Evolutionary conservation across 2,329 filamentous ascomycete species (phyloP).

Genomic region (Dothideomycetidae sp.): DNA sequence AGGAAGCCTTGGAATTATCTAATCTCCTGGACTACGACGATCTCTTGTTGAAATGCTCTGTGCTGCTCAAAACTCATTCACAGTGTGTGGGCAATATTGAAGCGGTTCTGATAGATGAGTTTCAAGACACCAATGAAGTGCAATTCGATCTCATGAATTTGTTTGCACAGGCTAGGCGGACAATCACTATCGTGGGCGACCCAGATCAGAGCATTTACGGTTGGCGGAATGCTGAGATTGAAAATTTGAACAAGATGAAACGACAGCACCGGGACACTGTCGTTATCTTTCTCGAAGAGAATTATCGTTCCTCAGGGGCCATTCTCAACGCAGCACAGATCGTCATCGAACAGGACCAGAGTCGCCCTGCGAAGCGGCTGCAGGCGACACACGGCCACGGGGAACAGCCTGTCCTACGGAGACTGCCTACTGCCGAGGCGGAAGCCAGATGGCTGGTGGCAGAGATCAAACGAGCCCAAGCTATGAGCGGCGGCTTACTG

Average conservation of each 20-base stretch:
- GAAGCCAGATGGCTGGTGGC: constrained; percentile 83
- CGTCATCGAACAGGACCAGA: constrained; percentile 80
- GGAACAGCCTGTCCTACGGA: constrained; percentile 65
- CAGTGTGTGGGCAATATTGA: constrained; percentile 80
- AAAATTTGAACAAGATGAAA: constrained; percentile 69
- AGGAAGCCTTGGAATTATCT: constrained; percentile 56
- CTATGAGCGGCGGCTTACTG: constrained; percentile 60
- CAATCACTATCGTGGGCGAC: constrained; percentile 92
- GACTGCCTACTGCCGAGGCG: constrained; percentile 50
- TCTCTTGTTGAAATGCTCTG: constrained; percentile 66
- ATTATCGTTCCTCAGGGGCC: constrained; percentile 79
- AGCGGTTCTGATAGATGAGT: constrained; percentile 88
- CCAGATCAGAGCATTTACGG: constrained; percentile 97
- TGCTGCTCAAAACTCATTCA: constrained; percentile 59
- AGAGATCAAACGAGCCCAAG: constrained; percentile 58
- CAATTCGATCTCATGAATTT: constrained; percentile 91
- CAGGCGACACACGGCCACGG: constrained; percentile 69
- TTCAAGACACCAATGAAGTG: constrained; percentile 90
- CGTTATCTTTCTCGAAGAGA: constrained; percentile 77
- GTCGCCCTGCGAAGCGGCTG: constrained; percentile 64
- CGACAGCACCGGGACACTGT: constrained; percentile 62
- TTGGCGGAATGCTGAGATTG: constrained; percentile 83
- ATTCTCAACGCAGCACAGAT: constrained; percentile 69
- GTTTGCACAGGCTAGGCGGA: constrained; percentile 55
- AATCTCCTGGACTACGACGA: constrained; percentile 93